Evolutionary conservation across 495 filamentous ascomycete species (phyloP).

Genomic region (Hypoxylon crocopeplum): DNA sequence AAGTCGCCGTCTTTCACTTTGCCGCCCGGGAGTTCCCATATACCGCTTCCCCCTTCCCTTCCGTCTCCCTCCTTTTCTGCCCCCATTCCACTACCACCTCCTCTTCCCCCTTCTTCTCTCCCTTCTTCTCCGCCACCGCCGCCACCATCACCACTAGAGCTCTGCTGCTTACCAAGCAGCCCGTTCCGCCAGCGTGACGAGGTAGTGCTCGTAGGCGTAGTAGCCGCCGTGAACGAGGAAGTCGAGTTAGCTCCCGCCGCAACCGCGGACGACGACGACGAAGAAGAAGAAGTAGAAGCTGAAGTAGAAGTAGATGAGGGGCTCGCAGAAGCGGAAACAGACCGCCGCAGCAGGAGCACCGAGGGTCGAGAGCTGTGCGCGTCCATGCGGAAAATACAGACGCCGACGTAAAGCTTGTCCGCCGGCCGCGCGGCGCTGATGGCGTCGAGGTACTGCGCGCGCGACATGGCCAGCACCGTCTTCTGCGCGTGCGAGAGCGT

Average conservation of each 20-base stretch:
- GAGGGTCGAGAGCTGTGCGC: slow-evolving; percentile 26
- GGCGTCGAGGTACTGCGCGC: slow-evolving; percentile 30
- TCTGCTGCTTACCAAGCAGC: background rate
- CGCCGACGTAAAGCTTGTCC: slow-evolving; percentile 36
- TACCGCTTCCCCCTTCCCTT: background rate
- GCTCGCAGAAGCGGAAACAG: too few relatives aligned
- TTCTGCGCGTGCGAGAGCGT: slow-evolving; percentile 36
- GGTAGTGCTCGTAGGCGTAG: too few relatives aligned
- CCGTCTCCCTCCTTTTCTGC: background rate
- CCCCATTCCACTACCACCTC: background rate
- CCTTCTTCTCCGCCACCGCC: background rate
- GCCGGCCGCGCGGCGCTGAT: slow-evolving; percentile 23
- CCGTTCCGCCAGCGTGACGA: background rate
- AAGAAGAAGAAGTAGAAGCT: background rate
- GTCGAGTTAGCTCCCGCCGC: background rate
- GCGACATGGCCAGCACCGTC: slow-evolving; percentile 39
- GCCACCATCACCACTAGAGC: background rate
- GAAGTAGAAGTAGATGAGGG: background rate
- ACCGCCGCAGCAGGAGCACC: slow-evolving; percentile 31
- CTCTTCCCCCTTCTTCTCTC: background rate
- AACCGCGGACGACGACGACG: background rate
- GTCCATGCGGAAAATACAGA: slow-evolving; percentile 40
- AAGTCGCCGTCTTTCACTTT: slow-evolving; percentile 34
- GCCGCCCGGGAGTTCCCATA: slow-evolving; percentile 40
- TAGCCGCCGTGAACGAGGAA: background rate